Evolutionary conservation across 2,329 filamentous ascomycete species (phyloP).

Genomic region (Sporothrix protearum): DNA sequence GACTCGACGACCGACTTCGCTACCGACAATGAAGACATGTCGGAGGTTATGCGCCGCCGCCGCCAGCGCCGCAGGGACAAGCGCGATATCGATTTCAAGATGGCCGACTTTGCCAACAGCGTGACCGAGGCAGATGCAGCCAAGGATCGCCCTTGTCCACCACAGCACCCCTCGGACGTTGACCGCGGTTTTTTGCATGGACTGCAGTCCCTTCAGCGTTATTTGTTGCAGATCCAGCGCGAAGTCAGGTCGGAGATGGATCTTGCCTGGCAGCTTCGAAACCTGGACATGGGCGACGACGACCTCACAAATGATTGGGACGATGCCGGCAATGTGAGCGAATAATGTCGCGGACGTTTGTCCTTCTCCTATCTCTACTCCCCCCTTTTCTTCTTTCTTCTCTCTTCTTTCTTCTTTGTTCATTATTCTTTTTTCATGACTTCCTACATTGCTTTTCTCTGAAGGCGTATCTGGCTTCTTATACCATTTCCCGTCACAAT

Average conservation of each 20-base stretch:
- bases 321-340: conserved; percentile 36
- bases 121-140: conserved; percentile 79
- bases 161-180: conserved; percentile 72
- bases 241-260: conserved; percentile 62
- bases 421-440: neutral
- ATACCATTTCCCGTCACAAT: conserved; percentile 19
- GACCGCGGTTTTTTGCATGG: conserved; percentile 89
- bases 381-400: neutral
- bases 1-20: conserved; percentile 58
- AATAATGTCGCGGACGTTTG: conserved; percentile 28
- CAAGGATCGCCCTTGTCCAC: conserved; percentile 66
- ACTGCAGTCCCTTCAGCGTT: conserved; percentile 70
- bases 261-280: conserved; percentile 33
- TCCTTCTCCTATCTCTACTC: neutral
- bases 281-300: conserved; percentile 13
- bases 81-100: conserved; percentile 81
- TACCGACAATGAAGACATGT: conserved; percentile 54
- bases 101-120: conserved; percentile 98
- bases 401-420: neutral
- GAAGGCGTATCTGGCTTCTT: conserved; percentile 20
- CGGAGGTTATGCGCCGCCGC: conserved; percentile 23
- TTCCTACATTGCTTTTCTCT: conserved; percentile 1
- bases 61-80: conserved; percentile 39
- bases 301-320: conserved; percentile 28
- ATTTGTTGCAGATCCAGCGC: conserved; percentile 82